These are phyloP conservation scores for Didymella keratinophila DNA, from an alignment of 2,329 filamentous ascomycete genomes.

Conservation along the genomic window DNA sequence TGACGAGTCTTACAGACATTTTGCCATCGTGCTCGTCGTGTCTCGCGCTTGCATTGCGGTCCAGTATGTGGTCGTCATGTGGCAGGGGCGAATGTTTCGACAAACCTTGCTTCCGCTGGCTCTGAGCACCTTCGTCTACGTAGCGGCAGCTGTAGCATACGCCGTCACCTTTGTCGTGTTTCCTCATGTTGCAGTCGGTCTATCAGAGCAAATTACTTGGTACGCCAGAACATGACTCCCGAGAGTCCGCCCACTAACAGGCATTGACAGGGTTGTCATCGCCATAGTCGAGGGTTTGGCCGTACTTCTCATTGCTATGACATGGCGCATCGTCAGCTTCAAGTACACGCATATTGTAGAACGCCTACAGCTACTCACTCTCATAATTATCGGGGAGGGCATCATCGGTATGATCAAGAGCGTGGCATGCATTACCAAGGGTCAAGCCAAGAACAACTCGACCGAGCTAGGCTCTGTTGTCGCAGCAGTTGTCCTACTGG, in stretches of 20 bases:
- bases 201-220: constrained; percentile 31
- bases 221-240: constrained; percentile 4
- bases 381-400: constrained; percentile 70
- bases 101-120: constrained; percentile 32
- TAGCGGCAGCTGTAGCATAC: constrained; percentile 25
- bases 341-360: constrained; percentile 67
- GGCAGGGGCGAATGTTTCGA: constrained; percentile 31
- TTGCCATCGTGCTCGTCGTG: constrained; percentile 31
- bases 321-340: constrained; percentile 63
- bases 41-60: constrained; percentile 27
- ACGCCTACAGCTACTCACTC: constrained; percentile 65
- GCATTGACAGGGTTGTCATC: constrained; percentile 25
- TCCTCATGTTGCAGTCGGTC: constrained; percentile 20
- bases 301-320: constrained; percentile 36
- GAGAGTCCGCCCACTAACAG: constrained; percentile 6
- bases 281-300: constrained; percentile 32
- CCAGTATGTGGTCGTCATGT: constrained; percentile 36
- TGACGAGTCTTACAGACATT: constrained; percentile 25
- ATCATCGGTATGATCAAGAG: constrained; percentile 63
- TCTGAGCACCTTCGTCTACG: constrained; percentile 28
- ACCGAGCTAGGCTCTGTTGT: constrained; percentile 33
- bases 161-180: constrained; percentile 24
- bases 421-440: constrained; percentile 35
- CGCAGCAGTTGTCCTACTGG: constrained; percentile 30
- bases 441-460: constrained; percentile 28